Evolutionary conservation across 306 rosid genomes (phyloP), one percentile per base, ranked within the genome.

Genomic region (Trifolium repens): DNA sequence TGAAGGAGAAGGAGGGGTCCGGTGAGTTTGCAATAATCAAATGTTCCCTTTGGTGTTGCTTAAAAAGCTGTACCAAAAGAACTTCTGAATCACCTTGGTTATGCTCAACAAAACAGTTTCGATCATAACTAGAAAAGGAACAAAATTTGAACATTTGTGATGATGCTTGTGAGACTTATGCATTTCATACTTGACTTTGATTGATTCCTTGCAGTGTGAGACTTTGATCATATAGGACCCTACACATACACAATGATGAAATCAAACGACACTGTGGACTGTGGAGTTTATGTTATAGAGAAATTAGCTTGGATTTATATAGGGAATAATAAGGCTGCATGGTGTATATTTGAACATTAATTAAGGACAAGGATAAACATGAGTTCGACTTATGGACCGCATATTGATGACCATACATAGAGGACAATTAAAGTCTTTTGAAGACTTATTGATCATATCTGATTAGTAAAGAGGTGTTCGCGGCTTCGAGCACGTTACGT

Each of bases 1-100:
- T 68, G 75, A 7, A 77, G 11, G 6, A 22, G 59, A 44, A 57
- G 2, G 75, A 77, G 75, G 81, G 81, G 81, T 69, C 81, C 81
- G 69, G 75, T 61, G 67, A 32, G 7, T 53, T 13, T 35, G 15
- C 69, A 63, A 61, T 63, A 63, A 46, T 19, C 42, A 27, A 19
- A 67, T 44, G 57, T 44, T 68, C 42, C 37, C 72, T 68, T 44
- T 46, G 71, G 54, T 16, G 37, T 43, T 67, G 57, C 26, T 12
- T 46, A 68, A 68, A 68, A 68, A 68, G 22, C 72, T 44, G 72
- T 47, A 44, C 40, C 72, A 46, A 67, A 24, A 42, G 55, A 11
- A 67, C 55, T 43, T 67, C 13, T 24, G 12, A 67, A 13, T 44
- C 4, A 16, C 12, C 40, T 67, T 67, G 17, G 39, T 46, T 46